A percentile compares a stretch with the other conserved stretches of the same genome.
Conservation (phyloP, 106 monocot genomes). For the Dactylorhiza incarnata region DNA sequence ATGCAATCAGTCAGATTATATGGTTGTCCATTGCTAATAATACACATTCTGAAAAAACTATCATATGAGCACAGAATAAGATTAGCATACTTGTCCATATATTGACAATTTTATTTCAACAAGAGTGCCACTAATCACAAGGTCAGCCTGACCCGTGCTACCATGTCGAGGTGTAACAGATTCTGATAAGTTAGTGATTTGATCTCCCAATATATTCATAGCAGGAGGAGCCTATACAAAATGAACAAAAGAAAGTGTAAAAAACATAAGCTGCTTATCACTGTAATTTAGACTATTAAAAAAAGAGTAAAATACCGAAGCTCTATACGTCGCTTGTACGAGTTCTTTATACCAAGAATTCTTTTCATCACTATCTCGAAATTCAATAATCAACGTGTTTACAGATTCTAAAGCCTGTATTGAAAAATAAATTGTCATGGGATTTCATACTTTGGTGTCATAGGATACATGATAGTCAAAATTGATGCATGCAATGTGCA, state of each 20-base stretch:
- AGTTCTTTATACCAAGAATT: slow-evolving; percentile 68
- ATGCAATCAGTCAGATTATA: neutral
- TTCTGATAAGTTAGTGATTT: slow-evolving; percentile 15
- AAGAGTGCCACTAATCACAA: slow-evolving; percentile 73
- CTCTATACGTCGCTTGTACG: slow-evolving; percentile 77
- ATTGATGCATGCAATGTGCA: neutral
- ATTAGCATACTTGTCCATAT: slow-evolving; percentile 62
- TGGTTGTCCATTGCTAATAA: neutral
- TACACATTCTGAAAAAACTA: neutral
- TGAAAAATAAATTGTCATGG: neutral
- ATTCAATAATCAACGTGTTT: slow-evolving; percentile 82
- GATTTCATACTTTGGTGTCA: neutral
- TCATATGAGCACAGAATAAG: neutral
- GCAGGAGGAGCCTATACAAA: slow-evolving; percentile 51
- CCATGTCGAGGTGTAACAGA: slow-evolving; percentile 17
- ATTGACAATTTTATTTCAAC: slow-evolving; percentile 75
- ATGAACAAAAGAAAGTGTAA: neutral
- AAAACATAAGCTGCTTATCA: neutral
- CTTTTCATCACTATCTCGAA: slow-evolving; percentile 59
- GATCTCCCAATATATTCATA: slow-evolving; percentile 62
- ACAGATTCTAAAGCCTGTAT: slow-evolving; percentile 87
- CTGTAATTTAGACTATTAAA: neutral
- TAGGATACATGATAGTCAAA: neutral
- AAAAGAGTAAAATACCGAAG: slow-evolving; percentile 51
- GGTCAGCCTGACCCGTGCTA: slow-evolving; percentile 42